Conservation (phyloP, 2,329 filamentous ascomycete species). For the Paracorniculantispora psalliotae region DNA sequence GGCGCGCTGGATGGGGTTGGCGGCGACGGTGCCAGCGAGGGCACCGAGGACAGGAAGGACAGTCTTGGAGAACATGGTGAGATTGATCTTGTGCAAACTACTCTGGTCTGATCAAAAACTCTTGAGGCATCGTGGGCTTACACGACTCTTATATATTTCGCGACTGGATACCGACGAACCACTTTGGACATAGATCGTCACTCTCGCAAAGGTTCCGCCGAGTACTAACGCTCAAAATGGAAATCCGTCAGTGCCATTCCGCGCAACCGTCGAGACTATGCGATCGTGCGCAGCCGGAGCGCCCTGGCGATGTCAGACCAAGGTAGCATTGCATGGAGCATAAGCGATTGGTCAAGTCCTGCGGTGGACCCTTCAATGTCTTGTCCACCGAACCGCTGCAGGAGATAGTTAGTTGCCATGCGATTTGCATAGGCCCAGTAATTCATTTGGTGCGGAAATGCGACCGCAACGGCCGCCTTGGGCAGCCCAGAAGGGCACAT, state of each 20-base stretch:
- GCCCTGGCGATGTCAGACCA: constrained; percentile 1
- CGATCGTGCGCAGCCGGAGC: constrained; percentile 1
- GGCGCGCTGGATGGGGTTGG: constrained; percentile 12
- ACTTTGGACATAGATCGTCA: not conserved
- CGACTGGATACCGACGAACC: not conserved
- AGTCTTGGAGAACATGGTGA: constrained; percentile 12
- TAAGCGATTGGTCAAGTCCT: constrained; percentile 8
- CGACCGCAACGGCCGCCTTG: not conserved
- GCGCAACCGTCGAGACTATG: not conserved
- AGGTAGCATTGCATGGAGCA: constrained; percentile 11
- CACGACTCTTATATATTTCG: constrained; percentile 5
- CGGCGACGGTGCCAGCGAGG: constrained; percentile 1
- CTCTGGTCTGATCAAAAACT: not conserved
- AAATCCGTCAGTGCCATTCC: not conserved
- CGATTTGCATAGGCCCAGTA: not conserved
- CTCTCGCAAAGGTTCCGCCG: not conserved
- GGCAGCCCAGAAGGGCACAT: not conserved
- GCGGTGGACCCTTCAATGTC: not conserved
- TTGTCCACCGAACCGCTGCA: not conserved
- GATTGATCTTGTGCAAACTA: not conserved
- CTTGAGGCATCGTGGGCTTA: not conserved
- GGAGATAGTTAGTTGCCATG: not conserved
- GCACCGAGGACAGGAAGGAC: constrained; percentile 8
- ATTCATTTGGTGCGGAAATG: not conserved
- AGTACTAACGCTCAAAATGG: not conserved